phyloP scores from a whole-genome alignment of 169 alveolate genomes.

The Babesia sp. region DNA sequence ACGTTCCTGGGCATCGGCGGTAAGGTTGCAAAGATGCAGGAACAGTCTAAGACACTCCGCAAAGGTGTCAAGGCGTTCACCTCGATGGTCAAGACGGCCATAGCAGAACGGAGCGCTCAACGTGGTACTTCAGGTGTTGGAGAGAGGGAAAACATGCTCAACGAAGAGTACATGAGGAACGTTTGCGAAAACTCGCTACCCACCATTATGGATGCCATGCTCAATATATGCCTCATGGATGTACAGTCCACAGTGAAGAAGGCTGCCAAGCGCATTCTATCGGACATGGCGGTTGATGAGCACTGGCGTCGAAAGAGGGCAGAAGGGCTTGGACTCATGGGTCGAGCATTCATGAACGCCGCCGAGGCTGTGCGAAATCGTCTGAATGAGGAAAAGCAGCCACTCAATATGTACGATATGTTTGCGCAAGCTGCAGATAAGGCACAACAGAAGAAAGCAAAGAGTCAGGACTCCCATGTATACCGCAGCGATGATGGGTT shows the following conservation, averaged over 20 bases:
- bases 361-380: conserved; percentile 58
- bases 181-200: conserved; percentile 84
- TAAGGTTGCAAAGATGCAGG: conserved; percentile 81
- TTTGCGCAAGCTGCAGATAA: conserved; percentile 28
- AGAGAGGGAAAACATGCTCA: conserved; percentile 62
- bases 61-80: conserved; percentile 77
- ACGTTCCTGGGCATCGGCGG: conserved; percentile 84
- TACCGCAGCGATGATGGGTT: conserved; percentile 34
- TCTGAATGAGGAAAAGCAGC: conserved; percentile 9
- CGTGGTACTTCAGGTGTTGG: conserved; percentile 9
- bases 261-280: conserved; percentile 82
- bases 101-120: conserved; percentile 73
- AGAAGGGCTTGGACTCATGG: conserved; percentile 82
- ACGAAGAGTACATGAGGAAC: conserved; percentile 72
- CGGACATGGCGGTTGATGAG: conserved; percentile 86
- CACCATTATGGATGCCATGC: conserved; percentile 83
- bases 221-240: conserved; percentile 85
- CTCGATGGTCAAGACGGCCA: conserved; percentile 78
- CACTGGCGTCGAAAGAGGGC: conserved; percentile 83
- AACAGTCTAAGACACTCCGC: conserved; percentile 76
- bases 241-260: conserved; percentile 84
- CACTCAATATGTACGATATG: conserved; percentile 27
- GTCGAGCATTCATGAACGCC: conserved; percentile 79
- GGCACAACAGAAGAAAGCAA: neutral
- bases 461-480: neutral